phyloP scores from a whole-genome alignment of 805 yeast genomes.

The Saccharomyces mikatae region DNA sequence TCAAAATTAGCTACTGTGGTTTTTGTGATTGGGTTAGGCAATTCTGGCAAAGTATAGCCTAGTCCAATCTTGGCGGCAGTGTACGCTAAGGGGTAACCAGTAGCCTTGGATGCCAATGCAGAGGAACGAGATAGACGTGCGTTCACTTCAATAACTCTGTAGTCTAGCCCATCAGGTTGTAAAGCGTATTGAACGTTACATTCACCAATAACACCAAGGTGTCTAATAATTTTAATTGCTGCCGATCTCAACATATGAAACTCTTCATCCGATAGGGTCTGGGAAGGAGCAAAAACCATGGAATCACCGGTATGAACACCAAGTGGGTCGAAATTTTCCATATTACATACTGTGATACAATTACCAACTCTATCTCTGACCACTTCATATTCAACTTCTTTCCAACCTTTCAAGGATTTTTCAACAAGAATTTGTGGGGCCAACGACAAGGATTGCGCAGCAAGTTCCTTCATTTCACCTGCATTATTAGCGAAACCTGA shows the following conservation, averaged over 20 bases:
- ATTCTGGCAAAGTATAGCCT: slow-evolving; percentile 88
- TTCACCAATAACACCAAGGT: slow-evolving; percentile 97
- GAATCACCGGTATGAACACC: slow-evolving; percentile 99
- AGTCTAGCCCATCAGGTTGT: slow-evolving; percentile 92
- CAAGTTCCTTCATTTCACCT: slow-evolving; percentile 74
- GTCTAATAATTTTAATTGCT: slow-evolving; percentile 95
- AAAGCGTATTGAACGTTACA: slow-evolving; percentile 96
- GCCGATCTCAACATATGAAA: slow-evolving; percentile 97
- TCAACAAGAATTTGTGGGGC: slow-evolving; percentile 95
- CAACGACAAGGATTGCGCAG: slow-evolving; percentile 80
- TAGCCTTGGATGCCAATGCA: slow-evolving; percentile 96
- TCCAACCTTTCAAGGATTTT: slow-evolving; percentile 97
- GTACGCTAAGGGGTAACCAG: slow-evolving; percentile 97
- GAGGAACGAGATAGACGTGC: slow-evolving; percentile 96
- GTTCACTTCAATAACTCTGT: slow-evolving; percentile 93
- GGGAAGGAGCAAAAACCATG: slow-evolving; percentile 97
- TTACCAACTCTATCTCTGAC: slow-evolving; percentile 93
- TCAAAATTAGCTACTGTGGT: slow-evolving; percentile 94
- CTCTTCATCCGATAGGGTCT: slow-evolving; percentile 92
- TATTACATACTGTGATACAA: slow-evolving; percentile 97
- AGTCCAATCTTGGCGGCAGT: slow-evolving; percentile 97
- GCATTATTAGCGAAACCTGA: slow-evolving; percentile 90
- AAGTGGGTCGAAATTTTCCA: slow-evolving; percentile 97
- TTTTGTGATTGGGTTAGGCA: slow-evolving; percentile 93
- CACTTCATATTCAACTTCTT: slow-evolving; percentile 97